Evolutionary conservation across 23 red algal species (phyloP), one percentile per base, ranked within the genome.

Genomic region (Agarophyton chilense): DNA sequence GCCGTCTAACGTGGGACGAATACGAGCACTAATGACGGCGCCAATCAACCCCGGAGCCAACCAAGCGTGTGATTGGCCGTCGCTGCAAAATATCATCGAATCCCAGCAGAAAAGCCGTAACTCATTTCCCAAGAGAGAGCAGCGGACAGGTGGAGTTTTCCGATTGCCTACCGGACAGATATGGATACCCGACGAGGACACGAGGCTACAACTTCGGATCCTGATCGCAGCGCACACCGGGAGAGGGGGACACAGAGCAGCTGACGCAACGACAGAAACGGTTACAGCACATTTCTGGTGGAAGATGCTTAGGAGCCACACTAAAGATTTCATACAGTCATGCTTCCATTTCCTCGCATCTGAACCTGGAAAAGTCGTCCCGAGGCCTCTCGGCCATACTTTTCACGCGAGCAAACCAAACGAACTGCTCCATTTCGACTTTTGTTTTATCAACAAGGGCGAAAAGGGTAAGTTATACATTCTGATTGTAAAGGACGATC

Each of bases 401-500:
- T 10, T 86, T 21, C 82, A 86, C 40, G 29, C 82, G 8, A 53
- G 10, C 61, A 41, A 52, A 25, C 62, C 0, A 13, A 74, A 74
- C 24, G 60, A 72, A 52, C 58, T 72, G 12, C 22, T 86, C 14
- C 82, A 86, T 72, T 86, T 72, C 72, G 82, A 86, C 24, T 86
- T 71, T 60, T 46, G 17, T 49, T 72, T 72, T 22, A 73, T 86
- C 28, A 44, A 24, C 13, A 60, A 60, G 39, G 29, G 24, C 18
- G 78, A 72, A 70, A 31, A 72, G 68, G 63, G 63, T n/a, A 86
- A 58, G 3, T 10, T 19, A 10, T 86, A 72, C 41, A 72, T 45
- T 16, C 82, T 86, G 26, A 74, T 86, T 16, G n/a, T 86, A 25
- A 86, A 86, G 44, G 61, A 86, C 36, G 63, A 86, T 22, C 61